Percentiles rank a stretch among this genome's conserved stretches.
Conservation (phyloP, 2,329 filamentous ascomycete species). For the Trichoderma citrinoviride region DNA sequence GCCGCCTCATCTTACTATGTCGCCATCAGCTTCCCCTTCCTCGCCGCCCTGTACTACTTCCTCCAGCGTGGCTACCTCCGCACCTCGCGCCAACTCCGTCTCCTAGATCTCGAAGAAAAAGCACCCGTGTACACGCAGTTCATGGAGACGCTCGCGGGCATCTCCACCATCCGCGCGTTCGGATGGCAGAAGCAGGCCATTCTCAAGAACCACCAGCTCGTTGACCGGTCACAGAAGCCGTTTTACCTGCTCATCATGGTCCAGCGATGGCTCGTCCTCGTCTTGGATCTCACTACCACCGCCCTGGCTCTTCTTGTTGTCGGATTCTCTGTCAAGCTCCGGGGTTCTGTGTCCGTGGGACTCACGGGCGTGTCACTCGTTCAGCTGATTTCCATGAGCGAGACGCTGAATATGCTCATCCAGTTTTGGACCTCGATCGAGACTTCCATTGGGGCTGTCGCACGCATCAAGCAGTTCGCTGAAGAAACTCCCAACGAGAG, state of each 20-base stretch:
- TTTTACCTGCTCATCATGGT: slow-evolving; percentile 57
- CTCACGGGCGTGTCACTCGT: slow-evolving; percentile 36
- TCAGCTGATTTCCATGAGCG: slow-evolving; percentile 35
- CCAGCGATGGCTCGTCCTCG: slow-evolving; percentile 56
- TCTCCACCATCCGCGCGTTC: slow-evolving; percentile 54
- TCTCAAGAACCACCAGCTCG: slow-evolving; percentile 44
- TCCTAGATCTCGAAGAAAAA: slow-evolving; percentile 44
- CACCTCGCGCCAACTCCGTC: slow-evolving; percentile 43
- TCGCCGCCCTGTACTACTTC: slow-evolving; percentile 42
- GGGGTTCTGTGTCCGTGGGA: slow-evolving; percentile 31
- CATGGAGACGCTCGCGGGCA: slow-evolving; percentile 47
- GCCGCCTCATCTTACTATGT: slow-evolving; percentile 32
- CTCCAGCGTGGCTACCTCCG: slow-evolving; percentile 43
- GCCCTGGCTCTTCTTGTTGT: slow-evolving; percentile 48
- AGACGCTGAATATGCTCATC: slow-evolving; percentile 38
- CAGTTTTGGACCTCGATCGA: slow-evolving; percentile 40
- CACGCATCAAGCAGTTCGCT: slow-evolving; percentile 36
- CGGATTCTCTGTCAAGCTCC: slow-evolving; percentile 42
- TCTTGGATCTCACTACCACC: slow-evolving; percentile 49
- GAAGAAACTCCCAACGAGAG: slow-evolving; percentile 32
- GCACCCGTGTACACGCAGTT: slow-evolving; percentile 41
- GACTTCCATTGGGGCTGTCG: slow-evolving; percentile 38
- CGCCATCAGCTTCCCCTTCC: slow-evolving; percentile 44
- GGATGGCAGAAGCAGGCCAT: slow-evolving; percentile 43
- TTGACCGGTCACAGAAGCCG: slow-evolving; percentile 55